Evolutionary conservation across 2,329 filamentous ascomycete species (phyloP).

Genomic region (Stylonectria norvegica): DNA sequence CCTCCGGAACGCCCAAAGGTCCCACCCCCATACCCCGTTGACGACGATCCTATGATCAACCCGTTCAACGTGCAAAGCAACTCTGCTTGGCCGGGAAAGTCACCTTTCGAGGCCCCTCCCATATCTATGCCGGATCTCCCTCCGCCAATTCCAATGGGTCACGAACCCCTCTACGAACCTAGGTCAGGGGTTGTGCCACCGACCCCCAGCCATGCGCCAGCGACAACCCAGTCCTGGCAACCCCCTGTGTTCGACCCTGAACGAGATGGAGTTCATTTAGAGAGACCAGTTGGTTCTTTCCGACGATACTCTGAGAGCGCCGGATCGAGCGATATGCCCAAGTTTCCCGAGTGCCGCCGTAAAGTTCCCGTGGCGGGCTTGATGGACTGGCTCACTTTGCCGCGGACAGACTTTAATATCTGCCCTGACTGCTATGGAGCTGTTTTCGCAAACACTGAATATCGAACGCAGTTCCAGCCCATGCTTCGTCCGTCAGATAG

Average conservation of each 20-base stretch:
- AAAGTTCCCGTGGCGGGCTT: constrained; percentile 58
- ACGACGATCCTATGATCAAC: constrained; percentile 28
- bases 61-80: constrained; percentile 22
- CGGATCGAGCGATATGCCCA: constrained; percentile 30
- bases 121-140: constrained; percentile 27
- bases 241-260: constrained; percentile 44
- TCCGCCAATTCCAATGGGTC: constrained; percentile 19
- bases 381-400: constrained; percentile 78
- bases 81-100: constrained; percentile 14
- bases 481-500: constrained; percentile 56
- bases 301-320: constrained; percentile 51
- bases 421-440: constrained; percentile 76
- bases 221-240: constrained; percentile 40
- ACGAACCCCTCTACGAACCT: constrained; percentile 21
- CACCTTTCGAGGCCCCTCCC: constrained; percentile 16
- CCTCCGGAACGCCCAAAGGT: constrained; percentile 22
- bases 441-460: constrained; percentile 66
- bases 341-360: constrained; percentile 67
- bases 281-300: constrained; percentile 45
- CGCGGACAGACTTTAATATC: constrained; percentile 69
- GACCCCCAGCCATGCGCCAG: constrained; percentile 18
- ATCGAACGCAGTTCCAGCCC: constrained; percentile 59
- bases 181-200: constrained; percentile 27
- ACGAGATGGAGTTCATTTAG: constrained; percentile 31
- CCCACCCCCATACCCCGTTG: constrained; percentile 38